Base-by-base conservation (phyloP, 495 filamentous ascomycete genomes). In the Daldinia caldariorum region DNA sequence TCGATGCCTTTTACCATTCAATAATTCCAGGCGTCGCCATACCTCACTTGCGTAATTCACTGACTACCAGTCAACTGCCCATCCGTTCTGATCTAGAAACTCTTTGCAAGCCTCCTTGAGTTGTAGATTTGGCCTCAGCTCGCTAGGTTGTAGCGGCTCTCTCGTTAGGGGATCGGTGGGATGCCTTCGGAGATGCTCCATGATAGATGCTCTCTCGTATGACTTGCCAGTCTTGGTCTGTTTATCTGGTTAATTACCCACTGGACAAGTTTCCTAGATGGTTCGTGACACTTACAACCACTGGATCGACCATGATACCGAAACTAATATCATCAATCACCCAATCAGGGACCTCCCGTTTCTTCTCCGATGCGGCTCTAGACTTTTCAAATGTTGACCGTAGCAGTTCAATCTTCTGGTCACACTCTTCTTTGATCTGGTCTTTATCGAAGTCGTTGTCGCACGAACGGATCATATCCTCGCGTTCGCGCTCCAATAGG, bases 321-420 rank as follows among this genome's bases (percentile, higher is more conserved):
- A 97, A 97, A 0, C 90, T 93, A 57, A 99, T 98, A 22, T 89
- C 90, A 74, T 98, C 95, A 47, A 99, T 84, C 0, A 92, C 83
- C 83, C 93, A 92, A 67, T 97, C 94, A 0, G 95, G 94, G 2
- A 97, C 91, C 69, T 90, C 81, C 60, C 92, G 83, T 72, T 84
- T 83, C 72, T 83, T 78, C 61, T 88, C 84, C 58, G 86, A 69
- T 0, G 60, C 63, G 0, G 59, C n/a, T 4, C 81, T 81, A 1
- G 89, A 86, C 38, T 83, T 79, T 47, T 91, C 91, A 76, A 93
- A 93, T 4, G 87, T 82, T 2, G 70, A 81, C 35, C 84, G 76
- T 49, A 92, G 66, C 34, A 89, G 84, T 22, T 84, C 77, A 9
- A 92, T 76, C 74, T 92, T 92, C 34, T 82, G 78, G 41, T 86